Evolutionary conservation across 352 stramenopile genomes (phyloP).

Genomic region (Phytopythium oedochilum): DNA sequence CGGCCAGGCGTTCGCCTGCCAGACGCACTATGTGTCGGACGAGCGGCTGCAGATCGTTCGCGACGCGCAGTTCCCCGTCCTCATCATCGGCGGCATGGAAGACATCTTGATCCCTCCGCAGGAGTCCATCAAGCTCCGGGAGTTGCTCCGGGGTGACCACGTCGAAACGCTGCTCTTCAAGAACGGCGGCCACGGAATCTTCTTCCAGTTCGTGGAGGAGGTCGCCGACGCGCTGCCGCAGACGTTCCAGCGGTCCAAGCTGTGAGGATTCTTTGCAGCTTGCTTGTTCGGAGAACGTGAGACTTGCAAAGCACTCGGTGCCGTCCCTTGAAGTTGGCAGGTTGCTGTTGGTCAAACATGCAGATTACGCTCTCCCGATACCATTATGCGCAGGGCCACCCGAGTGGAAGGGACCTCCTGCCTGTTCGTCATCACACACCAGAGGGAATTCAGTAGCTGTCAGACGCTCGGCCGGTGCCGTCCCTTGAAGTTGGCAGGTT

Average conservation of each 20-base stretch:
- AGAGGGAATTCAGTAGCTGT: too few relatives aligned
- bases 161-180: conserved; percentile 27
- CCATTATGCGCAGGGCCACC: too few relatives aligned
- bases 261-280: neutral
- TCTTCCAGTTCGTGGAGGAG: conserved; percentile 28
- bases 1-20: conserved; percentile 40
- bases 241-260: conserved; percentile 12
- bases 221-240: conserved; percentile 11
- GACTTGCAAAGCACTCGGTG: too few relatives aligned
- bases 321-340: too few relatives aligned
- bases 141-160: conserved; percentile 11
- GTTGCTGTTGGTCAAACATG: too few relatives aligned
- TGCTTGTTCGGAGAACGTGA: too few relatives aligned
- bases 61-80: conserved; percentile 22
- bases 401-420: too few relatives aligned
- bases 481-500: too few relatives aligned
- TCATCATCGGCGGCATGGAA: conserved; percentile 27
- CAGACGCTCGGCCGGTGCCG: too few relatives aligned
- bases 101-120: conserved; percentile 32
- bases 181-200: conserved; percentile 27
- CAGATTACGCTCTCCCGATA: too few relatives aligned
- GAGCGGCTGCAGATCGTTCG: conserved; percentile 24
- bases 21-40: conserved; percentile 35
- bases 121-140: conserved; percentile 23
- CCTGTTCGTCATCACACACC: too few relatives aligned